Conservation (phyloP, 768 basidiomycete genomes). For the Suillus variegatus region DNA sequence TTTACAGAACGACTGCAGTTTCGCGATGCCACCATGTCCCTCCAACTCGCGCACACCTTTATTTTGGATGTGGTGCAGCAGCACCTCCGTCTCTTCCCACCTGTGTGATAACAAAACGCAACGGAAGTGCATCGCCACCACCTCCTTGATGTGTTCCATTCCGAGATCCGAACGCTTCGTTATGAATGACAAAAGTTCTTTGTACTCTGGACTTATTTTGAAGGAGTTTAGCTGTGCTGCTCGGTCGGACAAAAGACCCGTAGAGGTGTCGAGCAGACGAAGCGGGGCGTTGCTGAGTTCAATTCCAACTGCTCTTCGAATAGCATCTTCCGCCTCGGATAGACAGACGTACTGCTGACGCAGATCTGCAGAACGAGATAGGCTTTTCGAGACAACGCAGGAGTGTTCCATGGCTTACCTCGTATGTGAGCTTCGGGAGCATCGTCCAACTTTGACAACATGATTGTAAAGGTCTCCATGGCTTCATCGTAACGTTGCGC, state of each 20-base stretch:
- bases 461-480: not conserved
- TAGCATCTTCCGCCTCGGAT: not conserved
- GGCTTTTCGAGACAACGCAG: not conserved
- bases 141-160: not conserved
- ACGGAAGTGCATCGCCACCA: not conserved
- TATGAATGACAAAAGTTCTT: not conserved
- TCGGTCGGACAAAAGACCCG: not conserved
- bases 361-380: not conserved
- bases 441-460: too few relatives aligned
- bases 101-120: not conserved
- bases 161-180: rapidly evolving
- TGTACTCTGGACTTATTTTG: not conserved
- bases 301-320: not conserved
- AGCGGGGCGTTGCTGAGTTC: not conserved
- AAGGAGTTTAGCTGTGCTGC: not conserved
- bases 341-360: not conserved
- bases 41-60: not conserved
- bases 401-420: too few relatives aligned
- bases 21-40: not conserved
- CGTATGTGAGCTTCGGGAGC: too few relatives aligned
- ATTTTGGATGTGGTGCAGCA: not conserved
- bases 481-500: not conserved
- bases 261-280: not conserved
- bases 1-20: not conserved
- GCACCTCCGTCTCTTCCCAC: not conserved